phyloP scores from a whole-genome alignment of 2,329 filamentous ascomycete genomes.

The Didymella sp. region DNA sequence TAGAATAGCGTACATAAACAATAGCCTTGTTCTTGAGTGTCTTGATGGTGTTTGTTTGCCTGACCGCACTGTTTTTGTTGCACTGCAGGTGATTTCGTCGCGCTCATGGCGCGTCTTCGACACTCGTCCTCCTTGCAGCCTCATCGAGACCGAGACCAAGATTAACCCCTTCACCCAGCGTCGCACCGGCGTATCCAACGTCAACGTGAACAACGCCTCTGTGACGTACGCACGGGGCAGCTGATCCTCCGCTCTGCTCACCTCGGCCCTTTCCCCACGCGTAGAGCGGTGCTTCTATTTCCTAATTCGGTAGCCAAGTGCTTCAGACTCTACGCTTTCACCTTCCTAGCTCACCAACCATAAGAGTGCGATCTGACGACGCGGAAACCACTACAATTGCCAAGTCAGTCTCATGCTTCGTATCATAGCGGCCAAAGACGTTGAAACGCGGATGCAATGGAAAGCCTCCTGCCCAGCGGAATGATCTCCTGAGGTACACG shows the following conservation, averaged over 20 bases:
- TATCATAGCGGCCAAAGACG: slow-evolving; percentile 10
- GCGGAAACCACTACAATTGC: slow-evolving; percentile 75
- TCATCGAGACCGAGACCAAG: slow-evolving; percentile 12
- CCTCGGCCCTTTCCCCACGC: slow-evolving; percentile 34
- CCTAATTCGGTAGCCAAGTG: slow-evolving; percentile 32
- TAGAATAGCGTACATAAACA: slow-evolving; percentile 32
- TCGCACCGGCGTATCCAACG: slow-evolving; percentile 46
- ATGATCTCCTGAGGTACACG: background rate
- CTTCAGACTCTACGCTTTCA: slow-evolving; percentile 47
- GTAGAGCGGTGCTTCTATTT: slow-evolving; percentile 35
- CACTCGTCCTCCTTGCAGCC: slow-evolving; percentile 14
- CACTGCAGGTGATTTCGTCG: slow-evolving; percentile 29
- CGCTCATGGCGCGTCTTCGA: slow-evolving; percentile 30
- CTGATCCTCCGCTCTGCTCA: slow-evolving; percentile 18
- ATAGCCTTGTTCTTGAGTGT: slow-evolving; percentile 28
- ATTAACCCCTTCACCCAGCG: slow-evolving; percentile 15
- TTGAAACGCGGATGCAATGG: slow-evolving; percentile 24
- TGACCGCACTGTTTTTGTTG: slow-evolving; percentile 22
- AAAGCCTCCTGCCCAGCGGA: slow-evolving; percentile 6
- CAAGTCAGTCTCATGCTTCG: slow-evolving; percentile 38
- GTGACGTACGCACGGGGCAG: slow-evolving; percentile 33
- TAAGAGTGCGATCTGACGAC: slow-evolving; percentile 85
- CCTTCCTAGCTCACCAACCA: slow-evolving; percentile 81
- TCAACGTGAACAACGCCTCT: slow-evolving; percentile 29
- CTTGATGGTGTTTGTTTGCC: slow-evolving; percentile 24